Evolutionary conservation across 2,329 filamentous ascomycete species (phyloP).

Genomic region (Cercospora zeae-maydis): DNA sequence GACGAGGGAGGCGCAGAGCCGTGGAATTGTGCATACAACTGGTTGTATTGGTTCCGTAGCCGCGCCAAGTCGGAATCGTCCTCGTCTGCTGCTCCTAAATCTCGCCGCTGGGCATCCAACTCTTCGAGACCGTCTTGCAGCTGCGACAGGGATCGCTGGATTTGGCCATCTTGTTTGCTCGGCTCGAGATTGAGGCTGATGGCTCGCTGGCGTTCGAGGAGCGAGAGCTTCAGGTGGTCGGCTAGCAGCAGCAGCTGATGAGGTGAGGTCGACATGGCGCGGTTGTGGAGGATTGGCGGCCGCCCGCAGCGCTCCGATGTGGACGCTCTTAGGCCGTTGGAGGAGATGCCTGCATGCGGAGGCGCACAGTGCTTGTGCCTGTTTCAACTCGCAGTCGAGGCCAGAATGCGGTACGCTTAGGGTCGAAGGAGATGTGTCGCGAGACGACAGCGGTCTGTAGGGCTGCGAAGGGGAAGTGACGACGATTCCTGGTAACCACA

Average conservation of each 20-base stretch:
- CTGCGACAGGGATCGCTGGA: constrained; percentile 82
- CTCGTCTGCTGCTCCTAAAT: constrained; percentile 57
- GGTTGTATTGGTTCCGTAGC: constrained; percentile 70
- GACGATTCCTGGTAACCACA: background rate
- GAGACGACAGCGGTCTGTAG: background rate
- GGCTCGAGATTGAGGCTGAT: constrained; percentile 74
- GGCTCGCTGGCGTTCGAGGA: constrained; percentile 86
- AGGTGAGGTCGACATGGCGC: constrained; percentile 36
- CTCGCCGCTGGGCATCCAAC: constrained; percentile 62
- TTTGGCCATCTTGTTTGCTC: constrained; percentile 81
- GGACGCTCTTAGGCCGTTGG: background rate
- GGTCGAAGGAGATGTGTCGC: background rate
- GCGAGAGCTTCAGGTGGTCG: constrained; percentile 93
- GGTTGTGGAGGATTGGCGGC: background rate
- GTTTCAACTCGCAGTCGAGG: background rate
- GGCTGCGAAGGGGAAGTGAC: background rate
- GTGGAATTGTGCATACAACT: constrained; percentile 77
- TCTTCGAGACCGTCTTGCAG: constrained; percentile 74
- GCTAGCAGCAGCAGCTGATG: constrained; percentile 85
- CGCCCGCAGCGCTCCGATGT: background rate
- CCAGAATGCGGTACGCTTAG: background rate
- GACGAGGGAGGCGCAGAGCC: constrained; percentile 53
- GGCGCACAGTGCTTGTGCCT: background rate
- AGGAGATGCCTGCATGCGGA: constrained; percentile 9
- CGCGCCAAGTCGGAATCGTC: constrained; percentile 58